Base-by-base conservation (phyloP, 441 rosid genomes). In the Pelargonium australe region DNA sequence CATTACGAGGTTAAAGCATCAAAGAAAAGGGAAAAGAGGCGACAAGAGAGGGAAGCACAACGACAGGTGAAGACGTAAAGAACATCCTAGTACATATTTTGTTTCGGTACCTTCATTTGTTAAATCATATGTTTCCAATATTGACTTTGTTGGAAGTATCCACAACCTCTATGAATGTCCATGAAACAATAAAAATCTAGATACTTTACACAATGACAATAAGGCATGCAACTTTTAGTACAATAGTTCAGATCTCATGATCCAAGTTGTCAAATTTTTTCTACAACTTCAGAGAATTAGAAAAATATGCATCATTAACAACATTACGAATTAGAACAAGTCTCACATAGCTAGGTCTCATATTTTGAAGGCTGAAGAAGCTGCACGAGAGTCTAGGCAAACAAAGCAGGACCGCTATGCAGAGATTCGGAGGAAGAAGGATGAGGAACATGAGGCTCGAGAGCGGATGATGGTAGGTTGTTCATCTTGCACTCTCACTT, bases 401-500 rank as follows among this genome's bases (percentile, higher is more conserved):
- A 78, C 89, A 62, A 91, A 93, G 68, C 91, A 89, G 80, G 97
- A 93, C 60, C 78, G 81, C 63, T 93, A 89, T 77, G 79, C 89
- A 68, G 98, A 93, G 75, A 91, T 86, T 88, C 88, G 93, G 73
- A 84, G 89, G 85, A 88, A 80, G 85, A 91, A 91, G 80, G 98
- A 93, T 43, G 96, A 94, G 79, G 96, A 94, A 75, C 87, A 68
- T 0, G 96, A 88, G 79, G 95, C 93, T 41, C 82, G 72, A 66
- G 97, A 93, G 75, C 85, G 68, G 44, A 83, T 75, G 78, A 77
- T 88, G 89, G 97, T 87, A 73, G 25, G 89, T 79, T 72, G 73
- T 51, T 70, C 65, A 13, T 20, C 25, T 75, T 75, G 47, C 31
- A 25, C 31, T 25, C 31, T 25, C 31, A 25, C 31, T 25, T 25